Evolutionary conservation across 2,329 filamentous ascomycete genomes (phyloP).

Genomic region (Colletotrichum abscissum): DNA sequence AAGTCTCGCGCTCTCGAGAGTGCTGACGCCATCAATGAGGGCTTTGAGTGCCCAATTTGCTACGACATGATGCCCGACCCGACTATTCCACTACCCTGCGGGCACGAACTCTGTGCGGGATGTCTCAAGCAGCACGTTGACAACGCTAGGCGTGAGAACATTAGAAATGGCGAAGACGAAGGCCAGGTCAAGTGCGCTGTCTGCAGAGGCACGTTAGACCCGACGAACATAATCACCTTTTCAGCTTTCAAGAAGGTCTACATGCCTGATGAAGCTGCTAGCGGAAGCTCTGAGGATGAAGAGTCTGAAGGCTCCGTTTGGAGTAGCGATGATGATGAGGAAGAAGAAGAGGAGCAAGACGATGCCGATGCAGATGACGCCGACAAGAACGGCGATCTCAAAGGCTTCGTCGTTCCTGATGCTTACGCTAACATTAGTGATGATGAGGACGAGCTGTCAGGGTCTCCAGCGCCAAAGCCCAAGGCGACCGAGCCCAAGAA

Average conservation of each 20-base stretch:
- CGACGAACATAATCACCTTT: slow-evolving; percentile 78
- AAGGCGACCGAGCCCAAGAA: not conserved
- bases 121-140: slow-evolving; percentile 80
- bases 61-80: slow-evolving; percentile 79
- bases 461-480: slow-evolving; percentile 29
- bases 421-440: slow-evolving; percentile 44
- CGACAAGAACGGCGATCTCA: slow-evolving; percentile 54
- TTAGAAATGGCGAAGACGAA: slow-evolving; percentile 70
- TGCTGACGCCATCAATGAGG: slow-evolving; percentile 49
- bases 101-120: slow-evolving; percentile 81
- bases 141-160: slow-evolving; percentile 61
- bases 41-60: slow-evolving; percentile 86
- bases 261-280: slow-evolving; percentile 63
- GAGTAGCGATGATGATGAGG: slow-evolving; percentile 45
- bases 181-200: slow-evolving; percentile 76
- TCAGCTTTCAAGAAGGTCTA: slow-evolving; percentile 79
- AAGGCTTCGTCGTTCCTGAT: slow-evolving; percentile 65
- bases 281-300: slow-evolving; percentile 41
- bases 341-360: slow-evolving; percentile 44
- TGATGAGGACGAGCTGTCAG: slow-evolving; percentile 43
- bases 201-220: slow-evolving; percentile 76
- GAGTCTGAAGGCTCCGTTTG: slow-evolving; percentile 49
- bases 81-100: slow-evolving; percentile 85
- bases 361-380: slow-evolving; percentile 38
- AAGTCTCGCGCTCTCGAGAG: slow-evolving; percentile 40